These are phyloP conservation scores for Globisporangium nunn DNA, from an alignment of 352 stramenopile species.

Conservation along the genomic window DNA sequence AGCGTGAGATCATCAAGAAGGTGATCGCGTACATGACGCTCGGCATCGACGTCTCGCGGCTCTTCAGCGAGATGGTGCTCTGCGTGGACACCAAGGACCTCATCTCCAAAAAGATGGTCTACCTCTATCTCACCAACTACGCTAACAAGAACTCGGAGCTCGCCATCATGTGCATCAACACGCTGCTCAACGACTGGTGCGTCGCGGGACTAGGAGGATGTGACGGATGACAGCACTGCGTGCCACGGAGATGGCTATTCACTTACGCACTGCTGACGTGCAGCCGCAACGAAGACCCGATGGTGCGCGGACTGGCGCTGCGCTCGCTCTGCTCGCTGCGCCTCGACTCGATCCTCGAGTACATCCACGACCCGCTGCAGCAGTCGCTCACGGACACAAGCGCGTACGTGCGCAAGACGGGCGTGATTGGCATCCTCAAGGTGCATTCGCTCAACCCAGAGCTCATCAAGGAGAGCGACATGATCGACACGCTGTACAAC, in stretches of 20 bases:
- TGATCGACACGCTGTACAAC: constrained; percentile 98
- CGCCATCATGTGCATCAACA: constrained; percentile 99
- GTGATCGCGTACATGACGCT: constrained; percentile 99
- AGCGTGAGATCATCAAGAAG: constrained; percentile 99
- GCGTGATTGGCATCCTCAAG: constrained; percentile 99
- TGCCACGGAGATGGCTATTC: background rate
- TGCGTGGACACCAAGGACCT: constrained; percentile 96
- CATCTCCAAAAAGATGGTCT: constrained; percentile 99
- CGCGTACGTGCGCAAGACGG: constrained; percentile 98
- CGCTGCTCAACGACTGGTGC: constrained; percentile 97
- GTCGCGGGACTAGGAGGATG: constrained; percentile 1
- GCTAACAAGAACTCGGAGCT: constrained; percentile 97
- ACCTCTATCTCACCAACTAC: constrained; percentile 99
- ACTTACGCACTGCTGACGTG: background rate
- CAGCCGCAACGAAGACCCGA: constrained; percentile 95
- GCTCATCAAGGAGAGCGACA: constrained; percentile 89
- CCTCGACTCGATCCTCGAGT: constrained; percentile 97
- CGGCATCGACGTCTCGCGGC: constrained; percentile 97
- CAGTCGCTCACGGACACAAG: constrained; percentile 92
- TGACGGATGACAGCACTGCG: too few species aligned
- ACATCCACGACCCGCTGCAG: constrained; percentile 93
- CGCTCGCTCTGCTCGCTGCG: constrained; percentile 95
- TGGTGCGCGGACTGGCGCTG: constrained; percentile 96
- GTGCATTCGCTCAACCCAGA: constrained; percentile 90
- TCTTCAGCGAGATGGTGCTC: constrained; percentile 99